phyloP scores from a whole-genome alignment of 345 rosid genomes.

The Salix suchowensis region DNA sequence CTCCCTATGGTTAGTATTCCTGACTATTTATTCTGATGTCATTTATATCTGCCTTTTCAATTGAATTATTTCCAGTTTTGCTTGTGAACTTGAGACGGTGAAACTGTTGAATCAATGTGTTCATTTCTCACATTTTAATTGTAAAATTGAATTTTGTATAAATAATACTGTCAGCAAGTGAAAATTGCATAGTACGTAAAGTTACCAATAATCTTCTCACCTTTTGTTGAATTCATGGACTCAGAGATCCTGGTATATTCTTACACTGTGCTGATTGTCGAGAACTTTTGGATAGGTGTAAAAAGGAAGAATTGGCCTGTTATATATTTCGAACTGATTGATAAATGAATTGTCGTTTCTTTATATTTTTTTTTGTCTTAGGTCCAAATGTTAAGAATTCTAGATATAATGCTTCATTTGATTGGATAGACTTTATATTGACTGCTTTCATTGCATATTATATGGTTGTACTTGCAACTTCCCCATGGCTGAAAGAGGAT shows the following conservation, averaged over 20 bases:
- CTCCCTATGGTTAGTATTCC: conserved; percentile 78
- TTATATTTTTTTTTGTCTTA: neutral
- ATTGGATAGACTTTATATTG: neutral
- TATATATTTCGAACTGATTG: neutral
- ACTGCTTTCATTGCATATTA: neutral
- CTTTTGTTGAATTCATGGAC: neutral
- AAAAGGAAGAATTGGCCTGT: neutral
- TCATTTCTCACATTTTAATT: neutral
- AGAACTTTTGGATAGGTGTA: neutral
- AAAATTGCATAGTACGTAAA: neutral
- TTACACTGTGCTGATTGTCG: neutral
- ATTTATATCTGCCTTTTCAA: neutral
- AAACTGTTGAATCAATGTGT: neutral
- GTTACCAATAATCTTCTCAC: neutral
- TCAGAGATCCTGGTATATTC: neutral
- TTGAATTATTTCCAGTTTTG: neutral
- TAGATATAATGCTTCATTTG: neutral
- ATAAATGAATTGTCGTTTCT: neutral
- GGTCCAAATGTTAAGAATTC: neutral
- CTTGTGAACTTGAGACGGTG: neutral
- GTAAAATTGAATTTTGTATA: neutral
- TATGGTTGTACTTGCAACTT: neutral
- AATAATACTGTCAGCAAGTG: neutral
- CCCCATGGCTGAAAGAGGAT: neutral
- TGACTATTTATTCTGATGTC: conserved; percentile 14